phyloP scores from a whole-genome alignment of 1,284 basidiomycete genomes.

The Meira nashicola region DNA sequence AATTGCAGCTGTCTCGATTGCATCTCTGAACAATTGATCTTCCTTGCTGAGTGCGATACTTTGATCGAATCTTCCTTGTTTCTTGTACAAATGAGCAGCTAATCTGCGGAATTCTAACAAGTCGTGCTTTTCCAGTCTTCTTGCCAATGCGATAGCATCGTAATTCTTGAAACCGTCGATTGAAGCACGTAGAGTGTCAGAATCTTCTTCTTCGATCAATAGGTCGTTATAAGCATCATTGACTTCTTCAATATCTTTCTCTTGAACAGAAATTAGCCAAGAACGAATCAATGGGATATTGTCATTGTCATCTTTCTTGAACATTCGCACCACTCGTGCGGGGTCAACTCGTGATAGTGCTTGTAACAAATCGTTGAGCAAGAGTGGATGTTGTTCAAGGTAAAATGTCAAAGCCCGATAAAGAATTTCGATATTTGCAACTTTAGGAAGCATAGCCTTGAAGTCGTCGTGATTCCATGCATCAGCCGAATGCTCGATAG shows the following conservation, averaged over 20 bases:
- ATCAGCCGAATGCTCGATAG: constrained; percentile 95
- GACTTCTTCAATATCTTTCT: constrained; percentile 89
- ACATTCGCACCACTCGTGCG: constrained; percentile 87
- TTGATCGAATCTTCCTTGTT: constrained; percentile 90
- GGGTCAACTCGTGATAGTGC: constrained; percentile 80
- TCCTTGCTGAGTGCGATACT: constrained; percentile 89
- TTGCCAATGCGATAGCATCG: constrained; percentile 82
- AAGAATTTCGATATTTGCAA: constrained; percentile 97
- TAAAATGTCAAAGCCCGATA: constrained; percentile 66
- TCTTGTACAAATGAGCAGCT: constrained; percentile 94
- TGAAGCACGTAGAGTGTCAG: constrained; percentile 88
- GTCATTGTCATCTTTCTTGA: constrained; percentile 75
- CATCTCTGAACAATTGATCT: constrained; percentile 93
- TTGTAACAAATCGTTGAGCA: constrained; percentile 87
- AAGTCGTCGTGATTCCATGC: constrained; percentile 99
- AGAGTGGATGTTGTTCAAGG: constrained; percentile 83
- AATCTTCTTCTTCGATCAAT: constrained; percentile 97
- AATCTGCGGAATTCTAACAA: constrained; percentile 84
- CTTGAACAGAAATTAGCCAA: constrained; percentile 94
- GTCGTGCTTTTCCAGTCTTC: constrained; percentile 80
- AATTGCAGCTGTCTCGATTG: constrained; percentile 85
- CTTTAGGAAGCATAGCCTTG: constrained; percentile 56
- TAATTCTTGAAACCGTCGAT: constrained; percentile 98
- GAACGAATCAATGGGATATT: constrained; percentile 91
- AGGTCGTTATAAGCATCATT: constrained; percentile 97